Evolutionary conservation across 306 rosid genomes (phyloP).

Genomic region (Vigna radiata): DNA sequence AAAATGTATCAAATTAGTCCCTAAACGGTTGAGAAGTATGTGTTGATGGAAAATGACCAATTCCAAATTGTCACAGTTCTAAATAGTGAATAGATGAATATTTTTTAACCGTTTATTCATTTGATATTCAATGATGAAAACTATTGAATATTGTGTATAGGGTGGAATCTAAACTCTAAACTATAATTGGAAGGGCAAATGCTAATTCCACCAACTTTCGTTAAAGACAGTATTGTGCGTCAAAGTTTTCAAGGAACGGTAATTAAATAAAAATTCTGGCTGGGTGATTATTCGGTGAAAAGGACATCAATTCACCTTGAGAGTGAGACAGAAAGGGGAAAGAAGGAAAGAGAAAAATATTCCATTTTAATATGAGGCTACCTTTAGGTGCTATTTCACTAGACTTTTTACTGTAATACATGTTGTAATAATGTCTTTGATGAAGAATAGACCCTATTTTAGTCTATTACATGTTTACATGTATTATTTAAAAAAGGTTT

Average conservation of each 20-base stretch:
- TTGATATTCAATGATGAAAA: constrained; percentile 33
- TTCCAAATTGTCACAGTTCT: constrained; percentile 32
- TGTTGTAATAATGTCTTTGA: constrained; percentile 45
- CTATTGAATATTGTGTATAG: constrained; percentile 40
- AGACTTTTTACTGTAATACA: constrained; percentile 55
- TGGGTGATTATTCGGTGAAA: constrained; percentile 72
- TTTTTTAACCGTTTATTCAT: constrained; percentile 3
- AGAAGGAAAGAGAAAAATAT: constrained; percentile 65
- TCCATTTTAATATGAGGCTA: constrained; percentile 69
- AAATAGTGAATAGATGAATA: background rate
- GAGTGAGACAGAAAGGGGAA: constrained; percentile 52
- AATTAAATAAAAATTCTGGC: constrained; percentile 65
- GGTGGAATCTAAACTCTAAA: constrained; percentile 28
- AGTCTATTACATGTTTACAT: background rate
- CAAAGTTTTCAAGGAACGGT: constrained; percentile 68
- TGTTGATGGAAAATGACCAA: constrained; percentile 41
- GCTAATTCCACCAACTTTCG: constrained; percentile 60
- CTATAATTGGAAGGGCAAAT: constrained; percentile 41
- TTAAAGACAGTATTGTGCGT: constrained; percentile 83
- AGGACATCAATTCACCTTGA: constrained; percentile 78
- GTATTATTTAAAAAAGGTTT: no score
- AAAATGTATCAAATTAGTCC: no score
- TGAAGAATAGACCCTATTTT: constrained; percentile 30
- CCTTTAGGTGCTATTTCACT: constrained; percentile 54
- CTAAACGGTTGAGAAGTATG: no score